These are phyloP conservation scores for Batkoa obscura DNA, from an alignment of 371 early-diverging fungal species.

Conservation along the genomic window DNA sequence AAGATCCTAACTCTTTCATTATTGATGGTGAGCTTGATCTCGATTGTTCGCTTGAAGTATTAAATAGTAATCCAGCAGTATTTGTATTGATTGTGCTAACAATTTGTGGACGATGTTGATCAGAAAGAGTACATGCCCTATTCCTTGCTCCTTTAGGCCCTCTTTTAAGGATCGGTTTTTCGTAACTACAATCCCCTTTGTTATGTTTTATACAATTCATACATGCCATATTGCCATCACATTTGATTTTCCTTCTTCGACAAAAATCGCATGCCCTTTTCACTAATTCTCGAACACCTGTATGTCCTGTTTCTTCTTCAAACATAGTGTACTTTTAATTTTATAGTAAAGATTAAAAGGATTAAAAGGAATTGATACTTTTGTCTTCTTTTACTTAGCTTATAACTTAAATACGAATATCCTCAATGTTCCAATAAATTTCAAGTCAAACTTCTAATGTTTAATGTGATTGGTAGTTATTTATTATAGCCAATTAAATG, in stretches of 20 bases:
- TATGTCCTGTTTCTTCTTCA: too few species aligned
- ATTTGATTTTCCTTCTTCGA: background rate
- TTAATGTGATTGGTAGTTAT: too few species aligned
- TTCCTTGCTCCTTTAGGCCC: background rate
- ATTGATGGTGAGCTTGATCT: background rate
- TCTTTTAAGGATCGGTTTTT: background rate
- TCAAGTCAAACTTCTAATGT: too few species aligned
- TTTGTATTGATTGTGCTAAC: background rate
- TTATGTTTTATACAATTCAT: background rate
- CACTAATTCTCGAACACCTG: too few species aligned
- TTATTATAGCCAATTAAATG: too few species aligned
- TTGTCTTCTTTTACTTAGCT: too few species aligned
- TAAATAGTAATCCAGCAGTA: background rate
- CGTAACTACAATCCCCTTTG: background rate
- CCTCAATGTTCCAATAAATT: too few species aligned
- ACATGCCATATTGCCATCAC: background rate
- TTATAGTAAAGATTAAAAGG: too few species aligned
- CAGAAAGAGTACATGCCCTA: background rate
- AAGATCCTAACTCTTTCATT: background rate
- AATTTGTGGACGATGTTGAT: background rate
- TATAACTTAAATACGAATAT: too few species aligned
- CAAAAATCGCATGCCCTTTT: slow-evolving; percentile 5
- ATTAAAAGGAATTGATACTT: too few species aligned
- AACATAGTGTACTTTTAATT: too few species aligned
- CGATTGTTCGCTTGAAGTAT: background rate